phyloP scores from a whole-genome alignment of 164 flowering plant species.

The Stephania yunnanensis region DNA sequence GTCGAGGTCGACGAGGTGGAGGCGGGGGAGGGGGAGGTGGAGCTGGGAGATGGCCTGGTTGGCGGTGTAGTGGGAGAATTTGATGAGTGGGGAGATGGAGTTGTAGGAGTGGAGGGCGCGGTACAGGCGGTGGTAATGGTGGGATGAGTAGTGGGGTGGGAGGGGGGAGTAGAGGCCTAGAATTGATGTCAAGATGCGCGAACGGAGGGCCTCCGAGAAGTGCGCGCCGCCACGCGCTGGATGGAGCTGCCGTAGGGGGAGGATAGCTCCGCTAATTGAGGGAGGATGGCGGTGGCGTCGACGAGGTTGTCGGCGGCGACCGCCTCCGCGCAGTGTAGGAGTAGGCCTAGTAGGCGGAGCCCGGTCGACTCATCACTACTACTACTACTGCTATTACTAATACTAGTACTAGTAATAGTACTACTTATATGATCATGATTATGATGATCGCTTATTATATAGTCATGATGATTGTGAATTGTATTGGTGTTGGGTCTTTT shows the following conservation, averaged over 20 bases:
- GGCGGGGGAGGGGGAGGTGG: constrained; percentile 49
- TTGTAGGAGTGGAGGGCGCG: constrained; percentile 70
- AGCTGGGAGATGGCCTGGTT: constrained; percentile 84
- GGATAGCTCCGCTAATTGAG: constrained; percentile 64
- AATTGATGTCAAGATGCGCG: constrained; percentile 55
- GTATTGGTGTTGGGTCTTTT: constrained; percentile 19
- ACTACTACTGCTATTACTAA: no score
- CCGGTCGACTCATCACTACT: constrained; percentile 33
- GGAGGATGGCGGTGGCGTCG: constrained; percentile 61
- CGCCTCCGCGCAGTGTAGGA: constrained; percentile 85
- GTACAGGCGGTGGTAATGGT: constrained; percentile 41
- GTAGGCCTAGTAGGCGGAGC: constrained; percentile 51
- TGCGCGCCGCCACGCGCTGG: constrained; percentile 81
- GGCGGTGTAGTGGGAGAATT: constrained; percentile 89
- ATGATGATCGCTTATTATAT: no score
- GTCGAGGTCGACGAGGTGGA: constrained; percentile 86
- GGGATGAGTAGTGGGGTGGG: constrained; percentile 22
- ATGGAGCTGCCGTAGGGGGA: constrained; percentile 87
- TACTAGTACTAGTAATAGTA: background rate
- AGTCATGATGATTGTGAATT: background rate
- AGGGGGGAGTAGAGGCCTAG: constrained; percentile 51
- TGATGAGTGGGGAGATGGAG: constrained; percentile 62
- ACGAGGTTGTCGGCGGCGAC: constrained; percentile 62
- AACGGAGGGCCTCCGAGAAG: constrained; percentile 69
- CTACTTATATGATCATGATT: no score